Evolutionary conservation across 1,284 basidiomycete species (phyloP).

Genomic region (Microbotryum saponariae): DNA sequence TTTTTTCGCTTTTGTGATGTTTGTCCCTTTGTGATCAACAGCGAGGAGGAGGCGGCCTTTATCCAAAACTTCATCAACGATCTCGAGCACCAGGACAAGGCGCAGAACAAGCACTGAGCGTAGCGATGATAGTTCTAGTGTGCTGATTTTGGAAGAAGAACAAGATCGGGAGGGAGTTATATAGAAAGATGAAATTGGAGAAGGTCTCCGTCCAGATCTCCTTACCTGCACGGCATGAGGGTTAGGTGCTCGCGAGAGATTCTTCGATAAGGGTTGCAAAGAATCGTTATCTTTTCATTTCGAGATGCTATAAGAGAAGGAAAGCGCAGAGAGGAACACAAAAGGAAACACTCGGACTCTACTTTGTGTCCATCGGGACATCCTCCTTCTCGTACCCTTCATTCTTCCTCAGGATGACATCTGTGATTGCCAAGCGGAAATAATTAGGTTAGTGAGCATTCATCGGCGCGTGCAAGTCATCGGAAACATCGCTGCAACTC

Average conservation of each 20-base stretch:
- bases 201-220: no score
- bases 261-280: no score
- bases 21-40: background rate
- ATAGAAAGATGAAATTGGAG: background rate
- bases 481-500: constrained; percentile 33
- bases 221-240: background rate
- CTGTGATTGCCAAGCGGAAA: constrained; percentile 18
- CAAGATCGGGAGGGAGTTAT: background rate
- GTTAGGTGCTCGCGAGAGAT: background rate
- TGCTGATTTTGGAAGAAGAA: background rate
- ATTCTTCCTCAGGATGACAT: constrained; percentile 43
- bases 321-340: no score
- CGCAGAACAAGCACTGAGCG: constrained; percentile 5
- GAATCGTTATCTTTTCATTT: no score
- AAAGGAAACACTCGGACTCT: background rate
- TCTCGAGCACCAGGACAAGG: constrained; percentile 11
- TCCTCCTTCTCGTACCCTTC: constrained; percentile 42
- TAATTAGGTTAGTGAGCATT: background rate
- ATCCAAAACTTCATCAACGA: constrained; percentile 15
- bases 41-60: constrained; percentile 16
- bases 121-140: background rate
- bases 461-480: background rate
- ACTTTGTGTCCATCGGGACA: constrained; percentile 23
- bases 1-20: background rate
- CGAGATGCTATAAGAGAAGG: no score